Percentiles rank a stretch among this genome's conserved stretches.
These are phyloP conservation scores for Pseudopyrenochaeta lycopersici DNA, from an alignment of 2,329 filamentous ascomycete genomes.

Conservation along the genomic window DNA sequence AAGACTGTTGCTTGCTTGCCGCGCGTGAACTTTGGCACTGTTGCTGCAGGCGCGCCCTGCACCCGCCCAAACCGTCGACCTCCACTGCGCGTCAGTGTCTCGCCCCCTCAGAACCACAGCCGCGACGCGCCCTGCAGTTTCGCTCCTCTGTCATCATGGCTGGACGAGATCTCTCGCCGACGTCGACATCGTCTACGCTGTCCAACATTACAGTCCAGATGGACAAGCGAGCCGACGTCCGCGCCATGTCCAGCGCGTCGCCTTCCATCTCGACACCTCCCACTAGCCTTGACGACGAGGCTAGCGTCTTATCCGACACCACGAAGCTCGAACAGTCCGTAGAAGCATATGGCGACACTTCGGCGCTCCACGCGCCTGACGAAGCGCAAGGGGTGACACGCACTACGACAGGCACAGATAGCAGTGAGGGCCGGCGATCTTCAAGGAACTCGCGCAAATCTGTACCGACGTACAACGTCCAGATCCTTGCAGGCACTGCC, in stretches of 20 bases:
- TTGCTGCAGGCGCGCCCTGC: conserved; percentile 35
- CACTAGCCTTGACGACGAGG: conserved; percentile 71
- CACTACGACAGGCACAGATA: conserved; percentile 22
- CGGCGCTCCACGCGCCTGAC: conserved; percentile 15
- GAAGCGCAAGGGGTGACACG: conserved; percentile 30
- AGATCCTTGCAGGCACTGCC: conserved; percentile 69
- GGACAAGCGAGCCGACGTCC: conserved; percentile 40
- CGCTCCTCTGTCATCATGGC: conserved; percentile 38
- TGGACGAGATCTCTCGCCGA: conserved; percentile 45
- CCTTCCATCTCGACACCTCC: conserved; percentile 69
- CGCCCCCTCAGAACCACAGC: conserved; percentile 30
- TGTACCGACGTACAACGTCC: conserved; percentile 72
- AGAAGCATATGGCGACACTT: conserved; percentile 32
- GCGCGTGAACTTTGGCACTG: conserved; percentile 47
- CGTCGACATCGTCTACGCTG: conserved; percentile 52
- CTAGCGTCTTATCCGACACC: conserved; percentile 60
- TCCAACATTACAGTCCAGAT: conserved; percentile 53
- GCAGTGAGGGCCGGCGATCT: conserved; percentile 38
- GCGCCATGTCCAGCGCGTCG: conserved; percentile 62
- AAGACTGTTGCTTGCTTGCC: conserved; percentile 20
- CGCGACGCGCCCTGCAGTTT: conserved; percentile 27
- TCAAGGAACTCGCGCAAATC: conserved; percentile 64
- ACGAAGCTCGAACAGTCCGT: conserved; percentile 39
- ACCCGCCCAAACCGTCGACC: conserved; percentile 30
- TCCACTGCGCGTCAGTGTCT: conserved; percentile 45